Evolutionary conservation across 2,329 filamentous ascomycete genomes (phyloP).

Genomic region (Hirsutella rhossiliensis): DNA sequence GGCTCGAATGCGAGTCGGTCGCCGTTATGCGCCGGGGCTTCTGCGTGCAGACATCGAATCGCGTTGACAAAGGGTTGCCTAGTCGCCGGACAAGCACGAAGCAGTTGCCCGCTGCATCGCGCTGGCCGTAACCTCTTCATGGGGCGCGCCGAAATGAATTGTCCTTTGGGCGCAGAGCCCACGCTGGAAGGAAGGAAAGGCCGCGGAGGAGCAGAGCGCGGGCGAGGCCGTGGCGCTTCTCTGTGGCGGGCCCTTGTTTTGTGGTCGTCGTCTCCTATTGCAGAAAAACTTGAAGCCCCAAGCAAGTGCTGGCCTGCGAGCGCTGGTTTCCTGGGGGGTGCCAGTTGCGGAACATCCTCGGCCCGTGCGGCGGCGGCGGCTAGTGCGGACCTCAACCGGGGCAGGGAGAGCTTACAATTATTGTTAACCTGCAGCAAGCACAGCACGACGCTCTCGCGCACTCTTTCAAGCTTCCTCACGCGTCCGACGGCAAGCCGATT

Average conservation of each 20-base stretch:
- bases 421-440: no score
- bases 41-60: conserved; percentile 21
- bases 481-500: neutral
- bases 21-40: conserved; percentile 11
- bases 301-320: no score
- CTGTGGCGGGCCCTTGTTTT: no score
- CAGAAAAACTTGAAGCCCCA: no score
- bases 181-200: neutral
- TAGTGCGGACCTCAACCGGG: no score
- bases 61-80: conserved; percentile 14
- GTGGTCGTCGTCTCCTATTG: no score
- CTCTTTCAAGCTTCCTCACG: neutral
- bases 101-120: conserved; percentile 28
- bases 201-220: neutral
- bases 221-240: no score
- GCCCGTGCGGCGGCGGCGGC: no score
- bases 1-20: conserved; percentile 9
- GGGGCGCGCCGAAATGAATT: conserved; percentile 1
- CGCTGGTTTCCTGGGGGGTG: no score
- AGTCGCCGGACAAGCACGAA: conserved; percentile 19
- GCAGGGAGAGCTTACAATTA: no score
- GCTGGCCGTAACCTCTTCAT: conserved; percentile 32
- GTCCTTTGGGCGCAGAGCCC: neutral
- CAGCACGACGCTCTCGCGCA: neutral
- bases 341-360: no score